Evolutionary conservation across 257 asterid species (phyloP), one percentile per base, ranked within the genome.

Genomic region (Echites panduratus): DNA sequence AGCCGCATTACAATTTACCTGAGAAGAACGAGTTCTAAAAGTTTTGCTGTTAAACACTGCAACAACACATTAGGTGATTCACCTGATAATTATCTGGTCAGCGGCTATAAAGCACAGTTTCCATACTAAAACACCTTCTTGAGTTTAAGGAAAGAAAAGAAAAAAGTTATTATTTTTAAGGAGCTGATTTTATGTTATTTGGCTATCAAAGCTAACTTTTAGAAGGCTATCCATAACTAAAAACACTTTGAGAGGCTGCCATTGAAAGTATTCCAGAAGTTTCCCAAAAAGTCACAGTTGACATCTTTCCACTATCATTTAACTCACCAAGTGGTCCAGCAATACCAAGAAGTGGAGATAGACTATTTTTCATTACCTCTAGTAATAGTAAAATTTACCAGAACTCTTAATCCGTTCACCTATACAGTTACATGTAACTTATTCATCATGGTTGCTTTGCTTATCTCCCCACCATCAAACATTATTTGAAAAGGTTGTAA

Each of bases 381-480:
- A 38, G 70, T 32, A 35, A 49, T 53, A 4, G 11, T 2, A 7
- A 20, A 44, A 35, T 4, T n/a, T 4, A 41, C 53, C 40, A 10
- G 43, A 19, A 54, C 8, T 16, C 19, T 13, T 12, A 54, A 22
- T 14, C 53, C 47, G 4, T 35, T 19, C 7, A 38, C 58, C 9
- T 45, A 14, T 11, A 11, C 63, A 27, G 47, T 17, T 53, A 56
- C 16, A 26, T 41, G 45, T 17, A 27, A 62, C 66, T 13, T 1
- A 32, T 62, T 45, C 57, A 11, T 72, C 26, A 47, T 10, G 70
- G 40, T 45, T 45, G 70, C n/a, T 38, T 45, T 45, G 70, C n/a
- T 38, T 49, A 45, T 61, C 76, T 70, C 59, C 22, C 57, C 47
- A 59, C 70, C 44, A 45, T 29, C 49, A 43, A n/a, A 38, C 64